A percentile compares a stretch with the other conserved stretches of the same genome.
Evolutionary conservation across 2,329 filamentous ascomycete species (phyloP).

Genomic region (Sporothrix brasiliensis): DNA sequence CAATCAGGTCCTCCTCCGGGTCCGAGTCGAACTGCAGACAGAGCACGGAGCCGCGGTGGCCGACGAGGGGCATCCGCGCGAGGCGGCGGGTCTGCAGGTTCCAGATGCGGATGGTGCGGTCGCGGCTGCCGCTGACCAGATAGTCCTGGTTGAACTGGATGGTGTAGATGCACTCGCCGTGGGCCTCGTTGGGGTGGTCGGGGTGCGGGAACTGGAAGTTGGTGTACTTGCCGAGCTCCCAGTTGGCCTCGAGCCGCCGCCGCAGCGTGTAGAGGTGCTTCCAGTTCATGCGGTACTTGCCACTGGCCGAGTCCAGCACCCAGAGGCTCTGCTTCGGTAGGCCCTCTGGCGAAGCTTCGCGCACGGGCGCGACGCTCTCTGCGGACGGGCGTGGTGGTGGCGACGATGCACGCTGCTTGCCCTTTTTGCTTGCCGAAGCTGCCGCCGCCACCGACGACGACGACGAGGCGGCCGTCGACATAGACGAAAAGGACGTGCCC

Average conservation of each 20-base stretch:
- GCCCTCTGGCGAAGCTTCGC: not conserved
- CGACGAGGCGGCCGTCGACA: not conserved
- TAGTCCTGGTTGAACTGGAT: conserved; percentile 85
- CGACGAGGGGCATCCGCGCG: conserved; percentile 70
- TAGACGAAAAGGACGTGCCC: conserved; percentile 17
- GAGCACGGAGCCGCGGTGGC: conserved; percentile 83
- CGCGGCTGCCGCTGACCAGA: conserved; percentile 90
- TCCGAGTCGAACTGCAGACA: conserved; percentile 94
- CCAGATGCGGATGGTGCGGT: conserved; percentile 88
- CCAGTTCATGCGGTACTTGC: conserved; percentile 76
- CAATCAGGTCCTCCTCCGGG: conserved; percentile 85
- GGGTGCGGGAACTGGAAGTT: conserved; percentile 93
- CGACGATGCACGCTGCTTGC: conserved; percentile 44
- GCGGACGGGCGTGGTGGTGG: conserved; percentile 28
- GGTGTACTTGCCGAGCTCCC: conserved; percentile 77
- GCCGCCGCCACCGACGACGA: not conserved
- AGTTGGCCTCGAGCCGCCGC: conserved; percentile 82
- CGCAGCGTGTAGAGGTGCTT: conserved; percentile 90
- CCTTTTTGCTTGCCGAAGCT: conserved; percentile 37
- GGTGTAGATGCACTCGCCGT: conserved; percentile 91
- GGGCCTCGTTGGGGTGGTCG: conserved; percentile 75
- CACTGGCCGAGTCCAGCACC: conserved; percentile 54
- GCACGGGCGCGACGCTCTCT: not conserved
- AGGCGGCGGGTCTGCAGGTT: conserved; percentile 79
- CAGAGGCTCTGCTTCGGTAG: conserved; percentile 54